Evolutionary conservation across 345 rosid species (phyloP).

Genomic region (Aquilaria malaccensis): DNA sequence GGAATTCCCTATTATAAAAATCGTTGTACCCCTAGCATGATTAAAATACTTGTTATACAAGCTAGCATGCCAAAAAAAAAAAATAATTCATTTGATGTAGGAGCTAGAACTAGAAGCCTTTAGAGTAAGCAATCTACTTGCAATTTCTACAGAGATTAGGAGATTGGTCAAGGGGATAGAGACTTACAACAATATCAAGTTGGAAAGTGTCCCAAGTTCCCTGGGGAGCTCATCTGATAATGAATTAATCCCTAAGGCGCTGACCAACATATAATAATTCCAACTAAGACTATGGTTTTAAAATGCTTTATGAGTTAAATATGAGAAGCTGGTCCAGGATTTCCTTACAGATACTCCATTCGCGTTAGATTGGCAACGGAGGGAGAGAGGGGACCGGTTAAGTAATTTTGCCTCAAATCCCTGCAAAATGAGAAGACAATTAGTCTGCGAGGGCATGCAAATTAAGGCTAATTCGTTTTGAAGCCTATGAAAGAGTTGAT

Average conservation of each 20-base stretch:
- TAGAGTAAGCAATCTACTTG: too few species aligned
- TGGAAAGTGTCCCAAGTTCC: constrained; percentile 59
- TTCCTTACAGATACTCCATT: constrained; percentile 58
- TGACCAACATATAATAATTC: constrained; percentile 11
- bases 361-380: constrained; percentile 38
- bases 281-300: not conserved
- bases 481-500: not conserved
- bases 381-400: constrained; percentile 43
- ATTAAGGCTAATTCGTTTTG: too few species aligned
- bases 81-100: too few species aligned
- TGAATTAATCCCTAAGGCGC: constrained; percentile 47
- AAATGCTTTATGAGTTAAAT: not conserved
- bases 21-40: too few species aligned
- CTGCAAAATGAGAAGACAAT: constrained; percentile 13
- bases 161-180: too few species aligned
- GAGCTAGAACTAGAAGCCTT: too few species aligned
- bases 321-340: not conserved
- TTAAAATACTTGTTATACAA: too few species aligned
- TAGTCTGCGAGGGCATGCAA: too few species aligned
- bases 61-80: too few species aligned
- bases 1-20: too few species aligned
- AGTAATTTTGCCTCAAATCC: constrained; percentile 38
- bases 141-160: too few species aligned
- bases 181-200: constrained; percentile 41
- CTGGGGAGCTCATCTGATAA: constrained; percentile 59